Percentiles rank a stretch among this genome's conserved stretches.
These are phyloP conservation scores for Aspergillus transmontanensis DNA, from an alignment of 2,329 filamentous ascomycete genomes.

Conservation along the genomic window DNA sequence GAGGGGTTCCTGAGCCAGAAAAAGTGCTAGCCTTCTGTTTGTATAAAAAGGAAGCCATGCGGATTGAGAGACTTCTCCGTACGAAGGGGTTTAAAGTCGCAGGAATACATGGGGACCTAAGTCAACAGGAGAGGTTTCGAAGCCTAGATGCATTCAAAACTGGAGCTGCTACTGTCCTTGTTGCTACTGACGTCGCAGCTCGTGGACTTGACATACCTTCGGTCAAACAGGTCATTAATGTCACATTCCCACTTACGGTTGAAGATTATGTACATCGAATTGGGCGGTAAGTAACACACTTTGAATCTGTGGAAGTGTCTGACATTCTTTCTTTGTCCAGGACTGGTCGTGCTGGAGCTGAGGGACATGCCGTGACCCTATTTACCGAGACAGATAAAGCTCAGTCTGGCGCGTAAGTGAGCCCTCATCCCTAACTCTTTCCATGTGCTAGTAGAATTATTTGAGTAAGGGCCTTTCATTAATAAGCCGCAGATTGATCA, in stretches of 20 bases:
- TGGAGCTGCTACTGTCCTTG: slow-evolving; percentile 77
- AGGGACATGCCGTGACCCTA: slow-evolving; percentile 84
- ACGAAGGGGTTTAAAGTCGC: slow-evolving; percentile 79
- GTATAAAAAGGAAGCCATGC: slow-evolving; percentile 97
- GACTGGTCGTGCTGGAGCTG: slow-evolving; percentile 89
- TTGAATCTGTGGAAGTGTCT: slow-evolving; percentile 12
- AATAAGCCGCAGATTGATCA: slow-evolving; percentile 68
- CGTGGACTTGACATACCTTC: slow-evolving; percentile 92
- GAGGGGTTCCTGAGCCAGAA: slow-evolving; percentile 71
- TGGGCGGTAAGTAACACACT: slow-evolving; percentile 53
- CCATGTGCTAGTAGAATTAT: neutral
- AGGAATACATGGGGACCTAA: slow-evolving; percentile 91
- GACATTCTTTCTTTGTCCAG: slow-evolving; percentile 43
- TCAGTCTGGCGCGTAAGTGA: slow-evolving; percentile 80
- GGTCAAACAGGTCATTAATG: slow-evolving; percentile 92
- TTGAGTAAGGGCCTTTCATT: slow-evolving; percentile 11
- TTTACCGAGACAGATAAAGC: slow-evolving; percentile 96
- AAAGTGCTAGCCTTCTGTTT: slow-evolving; percentile 92
- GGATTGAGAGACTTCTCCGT: slow-evolving; percentile 79
- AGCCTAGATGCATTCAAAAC: slow-evolving; percentile 90
- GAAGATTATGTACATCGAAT: slow-evolving; percentile 99
- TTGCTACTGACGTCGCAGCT: slow-evolving; percentile 95
- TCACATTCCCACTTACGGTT: slow-evolving; percentile 91
- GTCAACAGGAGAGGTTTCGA: slow-evolving; percentile 82
- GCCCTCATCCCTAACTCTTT: neutral